Evolutionary conservation across 169 alveolate genomes (phyloP).

Genomic region (Eimeria necatrix): DNA sequence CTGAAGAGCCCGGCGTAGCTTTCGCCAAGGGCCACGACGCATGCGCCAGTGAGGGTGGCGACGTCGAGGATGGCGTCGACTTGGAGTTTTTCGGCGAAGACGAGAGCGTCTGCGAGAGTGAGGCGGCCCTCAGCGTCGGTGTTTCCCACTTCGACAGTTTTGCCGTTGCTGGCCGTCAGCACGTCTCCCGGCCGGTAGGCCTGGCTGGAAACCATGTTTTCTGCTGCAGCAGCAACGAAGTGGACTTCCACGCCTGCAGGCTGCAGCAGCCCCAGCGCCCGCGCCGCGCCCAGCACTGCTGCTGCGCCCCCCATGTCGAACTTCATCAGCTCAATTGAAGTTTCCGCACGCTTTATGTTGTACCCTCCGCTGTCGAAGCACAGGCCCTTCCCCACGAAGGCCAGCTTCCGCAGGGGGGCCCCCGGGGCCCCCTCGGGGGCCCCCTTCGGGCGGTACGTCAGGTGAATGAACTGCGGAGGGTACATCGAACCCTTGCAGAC

Average conservation of each 20-base stretch:
- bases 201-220: slow-evolving; percentile 94
- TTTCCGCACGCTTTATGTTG: slow-evolving; percentile 88
- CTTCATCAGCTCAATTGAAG: slow-evolving; percentile 86
- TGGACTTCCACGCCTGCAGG: slow-evolving; percentile 92
- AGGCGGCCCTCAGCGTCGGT: slow-evolving; percentile 99
- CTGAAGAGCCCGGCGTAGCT: slow-evolving; percentile 67
- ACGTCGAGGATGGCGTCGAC: slow-evolving; percentile 94
- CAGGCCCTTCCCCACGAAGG: slow-evolving; percentile 97
- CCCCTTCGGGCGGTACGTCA: slow-evolving; percentile 84
- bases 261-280: slow-evolving; percentile 88
- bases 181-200: slow-evolving; percentile 97
- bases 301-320: slow-evolving; percentile 95
- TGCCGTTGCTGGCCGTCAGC: slow-evolving; percentile 95
- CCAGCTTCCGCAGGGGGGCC: slow-evolving; percentile 86
- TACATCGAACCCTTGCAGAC: slow-evolving; percentile 94
- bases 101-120: slow-evolving; percentile 97
- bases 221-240: slow-evolving; percentile 93
- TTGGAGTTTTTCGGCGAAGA: slow-evolving; percentile 92
- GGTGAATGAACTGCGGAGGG: slow-evolving; percentile 92
- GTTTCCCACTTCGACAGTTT: slow-evolving; percentile 88
- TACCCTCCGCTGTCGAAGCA: slow-evolving; percentile 97
- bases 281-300: slow-evolving; percentile 94
- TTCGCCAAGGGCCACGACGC: slow-evolving; percentile 92
- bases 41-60: slow-evolving; percentile 98
- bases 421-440: slow-evolving; percentile 27